Conservation (phyloP, 495 filamentous ascomycete species). For the Aspergillus hancockii region DNA sequence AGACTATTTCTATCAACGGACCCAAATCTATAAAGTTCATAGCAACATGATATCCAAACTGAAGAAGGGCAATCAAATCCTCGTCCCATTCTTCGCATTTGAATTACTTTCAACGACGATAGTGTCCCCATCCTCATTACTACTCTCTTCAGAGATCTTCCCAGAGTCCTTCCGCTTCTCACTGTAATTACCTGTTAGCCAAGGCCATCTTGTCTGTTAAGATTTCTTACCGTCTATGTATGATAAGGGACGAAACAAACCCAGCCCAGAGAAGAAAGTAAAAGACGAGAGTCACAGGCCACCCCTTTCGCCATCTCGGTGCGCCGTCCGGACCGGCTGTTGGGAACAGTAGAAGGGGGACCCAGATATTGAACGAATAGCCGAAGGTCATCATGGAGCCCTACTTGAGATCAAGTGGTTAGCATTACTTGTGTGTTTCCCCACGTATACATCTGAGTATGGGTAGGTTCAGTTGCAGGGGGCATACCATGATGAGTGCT, state of each 20-base stretch:
- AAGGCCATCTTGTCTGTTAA: too few relatives aligned
- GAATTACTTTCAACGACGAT: too few relatives aligned
- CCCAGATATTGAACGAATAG: constrained; percentile 51
- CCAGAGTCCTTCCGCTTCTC: too few relatives aligned
- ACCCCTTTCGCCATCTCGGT: constrained; percentile 45
- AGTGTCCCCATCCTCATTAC: too few relatives aligned
- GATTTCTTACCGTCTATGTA: constrained; percentile 33
- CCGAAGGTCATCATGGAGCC: constrained; percentile 53
- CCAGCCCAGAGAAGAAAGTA: constrained; percentile 44
- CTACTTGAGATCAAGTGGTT: constrained; percentile 20
- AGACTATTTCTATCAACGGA: too few relatives aligned
- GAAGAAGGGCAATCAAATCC: too few relatives aligned
- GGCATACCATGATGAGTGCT: constrained; percentile 44
- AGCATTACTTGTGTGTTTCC: background rate
- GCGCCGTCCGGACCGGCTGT: constrained; percentile 45
- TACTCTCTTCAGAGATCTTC: too few relatives aligned
- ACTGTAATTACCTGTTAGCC: too few relatives aligned
- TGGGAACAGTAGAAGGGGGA: constrained; percentile 44
- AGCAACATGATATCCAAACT: too few relatives aligned
- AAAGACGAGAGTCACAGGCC: constrained; percentile 44
- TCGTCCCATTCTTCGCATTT: too few relatives aligned
- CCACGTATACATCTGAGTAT: background rate
- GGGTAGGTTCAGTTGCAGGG: background rate
- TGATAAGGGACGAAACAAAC: constrained; percentile 36
- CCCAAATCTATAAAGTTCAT: too few relatives aligned